Evolutionary conservation across 2,329 filamentous ascomycete genomes (phyloP).

Genomic region (Pseudodiploospora longispora): DNA sequence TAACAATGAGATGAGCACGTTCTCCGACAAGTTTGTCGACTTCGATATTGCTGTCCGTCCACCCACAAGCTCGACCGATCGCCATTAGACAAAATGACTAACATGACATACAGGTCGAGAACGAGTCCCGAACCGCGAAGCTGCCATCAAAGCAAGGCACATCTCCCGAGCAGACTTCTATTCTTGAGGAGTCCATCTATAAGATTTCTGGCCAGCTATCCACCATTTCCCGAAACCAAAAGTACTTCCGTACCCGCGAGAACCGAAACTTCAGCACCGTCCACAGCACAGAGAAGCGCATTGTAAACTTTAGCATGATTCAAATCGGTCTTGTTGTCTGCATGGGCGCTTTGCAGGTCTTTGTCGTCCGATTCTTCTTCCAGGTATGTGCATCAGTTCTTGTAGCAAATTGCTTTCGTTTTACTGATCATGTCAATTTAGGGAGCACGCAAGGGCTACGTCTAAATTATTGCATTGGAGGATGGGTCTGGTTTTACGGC

Average conservation of each 20-base stretch:
- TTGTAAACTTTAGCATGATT: conserved; percentile 95
- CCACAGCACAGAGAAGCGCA: conserved; percentile 86
- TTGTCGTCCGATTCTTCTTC: conserved; percentile 98
- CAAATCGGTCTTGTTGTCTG: conserved; percentile 85
- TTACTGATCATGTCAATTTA: conserved; percentile 20
- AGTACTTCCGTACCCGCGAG: conserved; percentile 98
- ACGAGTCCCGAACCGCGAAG: conserved; percentile 66
- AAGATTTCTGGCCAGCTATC: conserved; percentile 90
- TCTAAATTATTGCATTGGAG: conserved; percentile 35
- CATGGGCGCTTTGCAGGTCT: conserved; percentile 95
- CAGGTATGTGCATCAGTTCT: conserved; percentile 47
- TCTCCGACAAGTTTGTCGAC: conserved; percentile 94
- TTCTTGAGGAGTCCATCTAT: conserved; percentile 88
- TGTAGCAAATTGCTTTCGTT: background rate
- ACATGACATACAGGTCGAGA: conserved; percentile 61
- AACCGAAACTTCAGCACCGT: conserved; percentile 99
- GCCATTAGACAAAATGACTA: background rate
- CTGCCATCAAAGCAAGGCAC: conserved; percentile 85
- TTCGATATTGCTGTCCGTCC: conserved; percentile 76
- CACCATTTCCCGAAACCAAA: conserved; percentile 93
- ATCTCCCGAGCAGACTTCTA: conserved; percentile 78
- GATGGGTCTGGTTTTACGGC: conserved; percentile 20
- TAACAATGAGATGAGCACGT: conserved; percentile 96
- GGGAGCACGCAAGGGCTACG: conserved; percentile 62
- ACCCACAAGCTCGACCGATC: background rate